Evolutionary conservation across 495 filamentous ascomycete species (phyloP).

Genomic region (Glonium stellatum): DNA sequence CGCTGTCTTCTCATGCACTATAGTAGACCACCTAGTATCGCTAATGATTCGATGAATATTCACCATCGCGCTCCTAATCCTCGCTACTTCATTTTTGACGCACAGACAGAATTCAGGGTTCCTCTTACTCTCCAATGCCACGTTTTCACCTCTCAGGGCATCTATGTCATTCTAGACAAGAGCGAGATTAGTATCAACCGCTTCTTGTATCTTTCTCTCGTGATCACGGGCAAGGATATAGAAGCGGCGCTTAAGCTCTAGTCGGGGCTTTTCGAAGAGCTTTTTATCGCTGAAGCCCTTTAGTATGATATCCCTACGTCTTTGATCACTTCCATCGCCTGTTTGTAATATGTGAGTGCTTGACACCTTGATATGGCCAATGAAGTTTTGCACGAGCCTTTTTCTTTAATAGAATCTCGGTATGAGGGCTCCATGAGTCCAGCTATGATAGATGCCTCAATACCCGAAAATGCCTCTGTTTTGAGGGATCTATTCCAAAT

Average conservation of each 20-base stretch:
- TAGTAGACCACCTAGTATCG: neutral
- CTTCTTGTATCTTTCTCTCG: conserved; percentile 22
- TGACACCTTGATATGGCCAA: no score
- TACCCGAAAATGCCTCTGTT: conserved; percentile 32
- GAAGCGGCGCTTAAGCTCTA: conserved; percentile 24
- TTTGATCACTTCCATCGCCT: conserved; percentile 33
- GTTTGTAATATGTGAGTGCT: neutral
- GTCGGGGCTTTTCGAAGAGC: conserved; percentile 28
- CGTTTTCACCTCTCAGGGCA: conserved; percentile 34
- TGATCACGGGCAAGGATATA: conserved; percentile 13
- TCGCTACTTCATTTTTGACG: conserved; percentile 21
- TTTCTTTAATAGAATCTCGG: neutral
- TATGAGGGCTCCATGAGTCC: conserved; percentile 31
- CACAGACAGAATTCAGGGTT: conserved; percentile 32
- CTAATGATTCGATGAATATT: neutral
- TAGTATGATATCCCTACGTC: conserved; percentile 34
- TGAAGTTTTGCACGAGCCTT: neutral
- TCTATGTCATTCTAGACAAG: conserved; percentile 29
- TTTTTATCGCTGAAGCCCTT: conserved; percentile 8
- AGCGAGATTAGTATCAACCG: conserved; percentile 21
- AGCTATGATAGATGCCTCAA: conserved; percentile 36
- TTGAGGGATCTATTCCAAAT: conserved; percentile 10
- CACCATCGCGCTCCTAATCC: conserved; percentile 9
- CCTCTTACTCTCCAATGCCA: conserved; percentile 32
- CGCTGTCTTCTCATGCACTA: no score